Evolutionary conservation across 768 basidiomycete genomes (phyloP), one percentile per base, ranked within the genome.

Genomic region (Leucocoprinus birnbaumii): DNA sequence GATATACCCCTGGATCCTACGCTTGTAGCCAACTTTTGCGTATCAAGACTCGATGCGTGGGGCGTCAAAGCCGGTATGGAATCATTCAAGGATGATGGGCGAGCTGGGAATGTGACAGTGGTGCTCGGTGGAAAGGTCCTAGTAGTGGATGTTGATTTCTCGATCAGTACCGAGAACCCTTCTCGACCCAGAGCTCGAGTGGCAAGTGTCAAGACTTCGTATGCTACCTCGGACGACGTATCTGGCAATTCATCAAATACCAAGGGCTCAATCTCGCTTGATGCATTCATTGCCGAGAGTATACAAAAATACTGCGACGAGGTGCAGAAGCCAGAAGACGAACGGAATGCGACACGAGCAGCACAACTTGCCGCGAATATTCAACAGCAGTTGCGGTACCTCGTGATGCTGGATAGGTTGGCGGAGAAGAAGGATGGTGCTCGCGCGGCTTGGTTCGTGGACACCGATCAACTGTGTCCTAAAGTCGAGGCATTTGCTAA

Each of bases 121-220:
- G 78, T 86, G 18, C 77, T 91, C 35, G 90, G 84, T 3, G 90
- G 90, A 1, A 89, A 89, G 65, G 83, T 90, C n/a, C 71, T 92
- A 9, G 89, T 91, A 31, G 70, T 91, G 51, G 90, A 92, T 64
- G 76, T 91, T 56, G 85, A 89, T 60, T 79, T 92, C 58, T 63
- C 72, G 13, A 66, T 85, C 55, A 71, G 79, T 56, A 71, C 67
- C 21, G 64, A 65, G 10, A 65, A 77, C 43, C 65, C 71, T 0
- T 58, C 63, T 14, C 63, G 64, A 18, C 76, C 80, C 3, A 65
- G 57, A 11, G 62, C 85, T 22, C 68, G 66, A 19, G 77, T 85
- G 21, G 76, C 79, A 0, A 78, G 73, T 38, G 80, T 89, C 60
- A 91, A 89, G 65, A 88, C 86, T 2, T 84, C 87, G 7, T 90